These are phyloP conservation scores for Coleophoma cylindrospora DNA, from an alignment of 2,329 filamentous ascomycete genomes.

Conservation along the genomic window DNA sequence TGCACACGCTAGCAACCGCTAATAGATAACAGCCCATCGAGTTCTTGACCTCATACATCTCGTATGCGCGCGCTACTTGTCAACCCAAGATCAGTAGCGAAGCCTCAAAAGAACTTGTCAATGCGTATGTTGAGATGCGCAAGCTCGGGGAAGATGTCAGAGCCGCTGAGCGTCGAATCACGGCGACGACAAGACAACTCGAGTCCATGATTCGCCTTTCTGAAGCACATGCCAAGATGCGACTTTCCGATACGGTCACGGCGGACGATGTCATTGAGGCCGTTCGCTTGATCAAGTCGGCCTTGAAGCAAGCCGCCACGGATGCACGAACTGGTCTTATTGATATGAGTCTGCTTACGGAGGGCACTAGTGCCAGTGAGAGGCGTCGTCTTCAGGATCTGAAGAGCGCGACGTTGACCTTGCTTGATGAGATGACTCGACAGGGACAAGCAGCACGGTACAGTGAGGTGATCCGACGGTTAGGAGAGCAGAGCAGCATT, in stretches of 20 bases:
- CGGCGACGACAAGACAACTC: conserved; percentile 91
- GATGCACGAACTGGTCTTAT: conserved; percentile 87
- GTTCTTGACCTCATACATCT: conserved; percentile 95
- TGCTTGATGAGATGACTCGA: conserved; percentile 77
- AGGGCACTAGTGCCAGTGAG: conserved; percentile 89
- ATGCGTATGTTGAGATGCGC: conserved; percentile 91
- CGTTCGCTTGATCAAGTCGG: conserved; percentile 85
- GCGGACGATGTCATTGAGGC: conserved; percentile 83
- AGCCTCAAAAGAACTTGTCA: conserved; percentile 78
- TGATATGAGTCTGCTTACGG: conserved; percentile 92
- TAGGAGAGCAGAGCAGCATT: conserved; percentile 67
- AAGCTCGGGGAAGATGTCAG: conserved; percentile 86
- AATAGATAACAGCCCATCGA: conserved; percentile 66
- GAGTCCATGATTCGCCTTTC: conserved; percentile 97
- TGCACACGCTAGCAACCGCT: conserved; percentile 11
- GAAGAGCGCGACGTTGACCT: conserved; percentile 68
- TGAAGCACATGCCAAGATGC: conserved; percentile 98
- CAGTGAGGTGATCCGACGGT: conserved; percentile 67
- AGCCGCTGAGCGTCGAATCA: conserved; percentile 90
- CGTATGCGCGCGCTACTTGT: conserved; percentile 82
- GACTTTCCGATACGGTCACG: conserved; percentile 71
- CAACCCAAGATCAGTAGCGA: conserved; percentile 77
- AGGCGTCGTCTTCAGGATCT: conserved; percentile 77
- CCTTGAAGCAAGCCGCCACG: conserved; percentile 95
- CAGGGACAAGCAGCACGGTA: conserved; percentile 66